Base-by-base conservation (phyloP, 2,329 filamentous ascomycete species). In the Pseudogymnoascus sp. region DNA sequence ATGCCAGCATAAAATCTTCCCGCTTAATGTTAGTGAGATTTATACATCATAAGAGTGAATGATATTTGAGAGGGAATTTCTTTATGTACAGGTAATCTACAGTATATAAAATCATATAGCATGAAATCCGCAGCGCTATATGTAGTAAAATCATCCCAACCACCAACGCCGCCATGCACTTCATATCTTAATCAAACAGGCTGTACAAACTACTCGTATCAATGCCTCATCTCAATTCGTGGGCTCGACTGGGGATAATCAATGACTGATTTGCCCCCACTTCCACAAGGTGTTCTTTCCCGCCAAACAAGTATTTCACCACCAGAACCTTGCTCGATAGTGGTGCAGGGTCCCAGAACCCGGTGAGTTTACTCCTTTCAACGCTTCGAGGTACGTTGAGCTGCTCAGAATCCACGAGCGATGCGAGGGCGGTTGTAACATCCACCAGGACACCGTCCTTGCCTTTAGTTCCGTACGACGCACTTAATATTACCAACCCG, bases 261-360 rank as follows among this genome's bases (percentile, higher is more conserved):
- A 76, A 58, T 35, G 68, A 70, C 62, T 76, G 73, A 12, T 68
- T 67, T 58, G 75, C 75, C 20, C 62, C 64, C 12, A 70, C 71
- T 61, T 76, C 74, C 41, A 73, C 71, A 18, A 71, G 70, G 65
- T 77, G 75, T 28, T 72, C 71, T 41, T 66, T 69, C 2, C 72
- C 71, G 41, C 69, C 69, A 66, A 75, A 77, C n/a, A 47, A 68
- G 63, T 77, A 77, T 71, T 74, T 72, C 47, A 77, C 70, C 64
- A 68, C 73, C 63, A 77, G 62, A 18, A 62, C 69, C 64, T 77
- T 77, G 15, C 72, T 71, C 37, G 71, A 63, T 18, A 77, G 68
- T 25, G 75, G 75, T 5, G 74, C 74, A 18, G 75, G 75, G 57
- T 77, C 75, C 60, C 75, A 69, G 67, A 77, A 77, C 1, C 75